These are phyloP conservation scores for Ocimum tenuiflorum DNA, from an alignment of 257 asterid species.

Conservation along the genomic window DNA sequence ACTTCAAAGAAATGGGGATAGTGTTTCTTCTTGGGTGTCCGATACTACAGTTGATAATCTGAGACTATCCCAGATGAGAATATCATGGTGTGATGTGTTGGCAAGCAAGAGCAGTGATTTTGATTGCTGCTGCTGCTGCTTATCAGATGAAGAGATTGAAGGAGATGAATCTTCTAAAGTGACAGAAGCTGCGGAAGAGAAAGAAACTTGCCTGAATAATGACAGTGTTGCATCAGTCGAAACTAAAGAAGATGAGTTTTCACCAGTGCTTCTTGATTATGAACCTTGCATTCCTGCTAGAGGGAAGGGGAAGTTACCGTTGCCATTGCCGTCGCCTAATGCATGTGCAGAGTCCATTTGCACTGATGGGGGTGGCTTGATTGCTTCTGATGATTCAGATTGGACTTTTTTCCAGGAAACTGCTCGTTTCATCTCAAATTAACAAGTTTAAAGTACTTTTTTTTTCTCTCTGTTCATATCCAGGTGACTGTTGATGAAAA, in stretches of 20 bases:
- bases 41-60: slow-evolving; percentile 40
- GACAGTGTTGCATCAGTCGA: slow-evolving; percentile 10
- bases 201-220: slow-evolving; percentile 4
- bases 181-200: not conserved
- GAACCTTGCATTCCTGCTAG: slow-evolving; percentile 36
- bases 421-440: slow-evolving; percentile 28
- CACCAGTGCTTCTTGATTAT: slow-evolving; percentile 43
- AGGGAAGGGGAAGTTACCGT: slow-evolving; percentile 25
- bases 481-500: too few species aligned
- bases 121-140: slow-evolving; percentile 64
- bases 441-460: slow-evolving; percentile 12
- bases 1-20: slow-evolving; percentile 17
- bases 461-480: not conserved
- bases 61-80: slow-evolving; percentile 47
- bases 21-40: slow-evolving; percentile 48
- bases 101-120: slow-evolving; percentile 33
- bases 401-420: slow-evolving; percentile 42
- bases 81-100: slow-evolving; percentile 70
- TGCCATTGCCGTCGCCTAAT: not conserved
- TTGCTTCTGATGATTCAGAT: slow-evolving; percentile 68
- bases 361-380: slow-evolving; percentile 60
- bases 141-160: slow-evolving; percentile 58
- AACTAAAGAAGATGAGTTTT: slow-evolving; percentile 22
- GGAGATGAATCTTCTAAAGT: not conserved
- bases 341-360: slow-evolving; percentile 64